These are phyloP conservation scores for Nemophila menziesii DNA, from an alignment of 257 asterid species.

Conservation along the genomic window DNA sequence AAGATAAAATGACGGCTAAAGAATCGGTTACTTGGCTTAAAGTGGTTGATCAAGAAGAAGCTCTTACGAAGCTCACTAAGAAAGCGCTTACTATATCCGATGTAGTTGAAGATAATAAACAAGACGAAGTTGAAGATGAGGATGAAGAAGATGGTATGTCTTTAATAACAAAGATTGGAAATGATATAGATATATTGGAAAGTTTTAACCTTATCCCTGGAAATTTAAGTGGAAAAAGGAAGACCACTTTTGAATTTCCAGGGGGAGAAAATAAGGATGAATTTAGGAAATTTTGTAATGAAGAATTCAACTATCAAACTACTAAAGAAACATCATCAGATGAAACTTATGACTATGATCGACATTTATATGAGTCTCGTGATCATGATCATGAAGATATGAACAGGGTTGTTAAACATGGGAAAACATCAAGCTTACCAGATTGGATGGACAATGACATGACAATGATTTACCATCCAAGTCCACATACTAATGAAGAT, in stretches of 20 bases:
- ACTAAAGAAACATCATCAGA: neutral
- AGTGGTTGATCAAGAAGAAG: conserved; percentile 43
- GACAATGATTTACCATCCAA: neutral
- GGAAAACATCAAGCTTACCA: neutral
- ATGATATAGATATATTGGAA: neutral
- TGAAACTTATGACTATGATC: too few species aligned
- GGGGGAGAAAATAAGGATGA: neutral
- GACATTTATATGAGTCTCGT: neutral
- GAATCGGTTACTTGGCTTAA: conserved; percentile 38
- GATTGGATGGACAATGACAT: conserved; percentile 21
- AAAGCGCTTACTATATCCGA: conserved; percentile 22
- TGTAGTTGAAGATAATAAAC: neutral
- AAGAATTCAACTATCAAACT: conserved; percentile 18
- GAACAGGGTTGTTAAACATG: conserved; percentile 6
- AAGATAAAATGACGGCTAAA: conserved; percentile 52
- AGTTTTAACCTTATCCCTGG: neutral
- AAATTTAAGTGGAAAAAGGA: conserved; percentile 29
- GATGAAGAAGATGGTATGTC: neutral
- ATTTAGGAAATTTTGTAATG: conserved; percentile 14
- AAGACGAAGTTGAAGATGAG: neutral
- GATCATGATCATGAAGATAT: neutral
- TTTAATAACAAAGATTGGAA: neutral
- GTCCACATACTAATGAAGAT: neutral
- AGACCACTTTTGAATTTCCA: conserved; percentile 10
- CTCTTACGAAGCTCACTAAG: conserved; percentile 13